Conservation (phyloP, 352 stramenopile genomes). For the Phytophthora chlamydospora region DNA sequence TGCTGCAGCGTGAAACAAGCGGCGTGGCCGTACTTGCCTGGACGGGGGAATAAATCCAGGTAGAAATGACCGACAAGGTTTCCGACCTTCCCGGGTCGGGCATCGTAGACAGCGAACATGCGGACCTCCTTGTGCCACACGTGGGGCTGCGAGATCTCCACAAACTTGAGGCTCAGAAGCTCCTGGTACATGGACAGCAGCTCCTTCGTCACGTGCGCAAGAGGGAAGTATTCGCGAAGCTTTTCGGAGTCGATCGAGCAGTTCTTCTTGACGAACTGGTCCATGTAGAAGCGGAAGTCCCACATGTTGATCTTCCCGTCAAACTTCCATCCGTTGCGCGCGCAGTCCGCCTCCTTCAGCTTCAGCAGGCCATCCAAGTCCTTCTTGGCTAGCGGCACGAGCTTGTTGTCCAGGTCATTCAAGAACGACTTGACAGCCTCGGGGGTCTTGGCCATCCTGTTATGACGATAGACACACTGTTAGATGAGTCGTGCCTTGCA, state of each 20-base stretch:
- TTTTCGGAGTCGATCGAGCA: constrained; percentile 89
- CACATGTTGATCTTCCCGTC: constrained; percentile 91
- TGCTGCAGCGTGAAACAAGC: constrained; percentile 92
- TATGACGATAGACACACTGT: constrained; percentile 15
- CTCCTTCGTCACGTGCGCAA: constrained; percentile 86
- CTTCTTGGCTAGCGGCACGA: constrained; percentile 79
- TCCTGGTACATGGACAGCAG: constrained; percentile 90
- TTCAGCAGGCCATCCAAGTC: constrained; percentile 73
- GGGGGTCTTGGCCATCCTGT: constrained; percentile 73
- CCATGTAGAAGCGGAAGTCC: constrained; percentile 92
- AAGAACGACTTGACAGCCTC: constrained; percentile 74
- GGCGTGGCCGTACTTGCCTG: constrained; percentile 89
- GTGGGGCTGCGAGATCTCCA: constrained; percentile 76
- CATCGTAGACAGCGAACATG: constrained; percentile 87
- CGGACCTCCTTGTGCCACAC: constrained; percentile 91
- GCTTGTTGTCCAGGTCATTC: constrained; percentile 75
- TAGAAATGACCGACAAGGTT: constrained; percentile 89
- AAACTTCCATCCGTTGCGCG: constrained; percentile 61
- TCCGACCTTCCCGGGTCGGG: constrained; percentile 51
- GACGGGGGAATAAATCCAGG: constrained; percentile 86
- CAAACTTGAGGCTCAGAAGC: constrained; percentile 86
- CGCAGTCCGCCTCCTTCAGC: constrained; percentile 73
- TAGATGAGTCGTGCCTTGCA: neutral
- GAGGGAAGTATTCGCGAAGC: constrained; percentile 89
- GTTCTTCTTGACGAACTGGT: constrained; percentile 87